Conservation (phyloP, 768 basidiomycete species). For the Russula ochroleuca region DNA sequence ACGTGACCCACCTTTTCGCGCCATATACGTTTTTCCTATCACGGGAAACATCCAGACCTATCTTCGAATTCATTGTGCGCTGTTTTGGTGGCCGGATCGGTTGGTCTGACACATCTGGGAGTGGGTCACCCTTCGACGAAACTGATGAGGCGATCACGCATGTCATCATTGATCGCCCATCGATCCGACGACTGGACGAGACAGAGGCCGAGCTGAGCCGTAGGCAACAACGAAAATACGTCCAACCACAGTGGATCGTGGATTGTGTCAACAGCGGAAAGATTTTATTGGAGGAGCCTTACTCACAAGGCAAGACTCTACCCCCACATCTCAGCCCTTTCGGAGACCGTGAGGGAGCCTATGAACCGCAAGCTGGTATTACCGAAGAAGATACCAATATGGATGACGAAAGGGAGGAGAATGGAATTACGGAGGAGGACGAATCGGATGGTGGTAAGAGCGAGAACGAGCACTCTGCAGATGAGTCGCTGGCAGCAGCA, state of each 20-base stretch:
- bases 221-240: constrained; percentile 68
- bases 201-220: constrained; percentile 56
- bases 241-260: constrained; percentile 97
- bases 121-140: constrained; percentile 76
- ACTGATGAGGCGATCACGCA: constrained; percentile 85
- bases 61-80: constrained; percentile 92
- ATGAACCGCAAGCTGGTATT: constrained; percentile 54
- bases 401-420: constrained; percentile 34
- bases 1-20: constrained; percentile 65
- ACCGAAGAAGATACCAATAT: constrained; percentile 35
- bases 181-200: constrained; percentile 46
- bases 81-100: constrained; percentile 91
- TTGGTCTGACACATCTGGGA: constrained; percentile 79
- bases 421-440: constrained; percentile 34
- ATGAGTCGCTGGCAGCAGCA: constrained; percentile 35
- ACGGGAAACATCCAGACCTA: constrained; percentile 82
- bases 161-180: constrained; percentile 88
- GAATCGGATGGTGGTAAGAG: constrained; percentile 28
- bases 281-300: constrained; percentile 79
- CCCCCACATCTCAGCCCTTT: constrained; percentile 98
- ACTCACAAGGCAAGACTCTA: constrained; percentile 77
- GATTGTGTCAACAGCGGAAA: constrained; percentile 90
- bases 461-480: constrained; percentile 29
- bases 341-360: constrained; percentile 73
- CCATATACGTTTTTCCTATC: constrained; percentile 92